These are phyloP conservation scores for Arthrocladium fulminans DNA, from an alignment of 2,329 filamentous ascomycete genomes.

Conservation along the genomic window DNA sequence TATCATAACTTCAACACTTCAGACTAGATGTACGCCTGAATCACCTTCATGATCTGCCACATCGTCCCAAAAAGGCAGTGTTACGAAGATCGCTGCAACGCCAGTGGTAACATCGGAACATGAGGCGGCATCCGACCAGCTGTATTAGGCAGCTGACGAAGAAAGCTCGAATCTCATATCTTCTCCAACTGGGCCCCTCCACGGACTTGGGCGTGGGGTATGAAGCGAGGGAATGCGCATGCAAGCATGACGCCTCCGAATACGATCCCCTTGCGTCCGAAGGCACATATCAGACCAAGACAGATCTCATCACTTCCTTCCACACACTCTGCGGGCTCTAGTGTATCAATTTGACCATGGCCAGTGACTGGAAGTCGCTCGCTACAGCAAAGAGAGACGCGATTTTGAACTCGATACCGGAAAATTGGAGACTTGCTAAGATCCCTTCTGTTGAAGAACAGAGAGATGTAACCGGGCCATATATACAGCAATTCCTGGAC, in stretches of 20 bases:
- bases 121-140: not conserved
- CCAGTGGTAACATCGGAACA: not conserved
- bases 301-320: not conserved
- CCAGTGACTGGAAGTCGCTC: constrained; percentile 39
- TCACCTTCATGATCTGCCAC: not conserved
- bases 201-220: constrained; percentile 1
- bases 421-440: constrained; percentile 45
- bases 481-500: constrained; percentile 48
- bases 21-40: too few relatives aligned
- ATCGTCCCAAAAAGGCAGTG: too few relatives aligned
- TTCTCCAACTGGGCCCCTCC: constrained; percentile 3
- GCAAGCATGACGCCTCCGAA: not conserved
- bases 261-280: not conserved
- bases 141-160: not conserved
- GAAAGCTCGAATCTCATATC: not conserved
- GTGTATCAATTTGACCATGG: constrained; percentile 13
- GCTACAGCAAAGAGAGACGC: constrained; percentile 47
- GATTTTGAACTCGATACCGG: constrained; percentile 46
- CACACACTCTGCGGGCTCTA: not conserved
- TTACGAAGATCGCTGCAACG: too few relatives aligned
- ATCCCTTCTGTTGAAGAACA: constrained; percentile 44
- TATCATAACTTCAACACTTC: too few relatives aligned
- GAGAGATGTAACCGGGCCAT: constrained; percentile 48
- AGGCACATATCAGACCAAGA: not conserved
- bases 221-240: not conserved